Evolutionary conservation across 345 rosid genomes (phyloP), one percentile per base, ranked within the genome.

Genomic region (Ricinus communis): DNA sequence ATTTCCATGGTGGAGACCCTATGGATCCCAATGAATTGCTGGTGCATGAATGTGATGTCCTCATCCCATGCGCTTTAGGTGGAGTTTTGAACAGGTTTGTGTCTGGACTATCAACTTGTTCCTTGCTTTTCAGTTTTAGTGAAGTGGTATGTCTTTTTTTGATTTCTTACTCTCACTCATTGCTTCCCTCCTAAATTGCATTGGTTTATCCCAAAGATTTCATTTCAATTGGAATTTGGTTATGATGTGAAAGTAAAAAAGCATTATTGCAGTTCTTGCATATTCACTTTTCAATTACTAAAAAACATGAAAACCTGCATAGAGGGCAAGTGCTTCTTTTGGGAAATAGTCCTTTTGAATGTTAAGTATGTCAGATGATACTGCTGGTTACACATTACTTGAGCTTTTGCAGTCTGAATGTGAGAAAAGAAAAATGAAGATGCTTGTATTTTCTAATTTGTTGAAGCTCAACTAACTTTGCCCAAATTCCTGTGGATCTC

Each of bases 31-130:
- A 69, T 22, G 96, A 87, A 77, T 59, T 96, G 52, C 86, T 96
- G 11, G 84, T 81, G 19, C 97, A 93, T 70, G 98, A 93, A 64
- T 96, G 98, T n/a, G 99, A 96, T 81, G 98, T 96, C 76, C 99
- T 96, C 43, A 81, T 96, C 70, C 96, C 99, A 8, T 91, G 95
- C 61, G 97, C 99, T 77, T 81, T 96, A 75, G 98, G 98, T 25
- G 99, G 99, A 73, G 99, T 96, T 33, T 76, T 96, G 21, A 87
- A 91, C 87, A 93, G 86, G 99, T 96, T 52, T 12, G 76, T 33
- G 51, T 38, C 70, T 65, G 74, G 38, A 30, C 66, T 46, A 14
- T 22, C 25, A 62, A 62, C 43, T 59, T 60, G 31, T 28, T 62
- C 54, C 24, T 47, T 61, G 41, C 40, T 27, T 68, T 53, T 41